Percentiles rank a stretch among this genome's conserved stretches.
phyloP scores from a whole-genome alignment of 768 basidiomycete species.

The Termitomyces sp. region DNA sequence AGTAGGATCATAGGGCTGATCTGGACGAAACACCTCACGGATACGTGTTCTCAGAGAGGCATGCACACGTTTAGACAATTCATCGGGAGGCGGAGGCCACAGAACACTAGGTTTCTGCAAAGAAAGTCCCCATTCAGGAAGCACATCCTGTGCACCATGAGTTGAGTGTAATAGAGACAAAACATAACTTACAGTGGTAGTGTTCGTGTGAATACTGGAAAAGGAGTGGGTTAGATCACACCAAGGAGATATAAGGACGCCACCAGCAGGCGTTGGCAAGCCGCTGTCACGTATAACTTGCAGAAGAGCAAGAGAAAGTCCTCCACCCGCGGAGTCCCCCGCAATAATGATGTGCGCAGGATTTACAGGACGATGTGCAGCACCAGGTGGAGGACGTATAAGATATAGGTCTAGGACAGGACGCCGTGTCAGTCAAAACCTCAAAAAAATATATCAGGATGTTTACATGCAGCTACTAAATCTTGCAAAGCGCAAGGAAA shows the following conservation, averaged over 20 bases:
- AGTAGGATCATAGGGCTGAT: conserved; percentile 19
- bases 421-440: not conserved
- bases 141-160: conserved; percentile 54
- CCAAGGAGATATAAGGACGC: conserved; percentile 90
- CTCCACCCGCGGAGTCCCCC: conserved; percentile 94
- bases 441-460: not conserved
- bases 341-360: conserved; percentile 81
- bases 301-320: conserved; percentile 75
- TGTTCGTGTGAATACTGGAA: conserved; percentile 82
- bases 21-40: conserved; percentile 45
- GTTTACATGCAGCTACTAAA: conserved; percentile 77
- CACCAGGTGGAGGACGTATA: conserved; percentile 77
- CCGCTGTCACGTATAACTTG: conserved; percentile 83
- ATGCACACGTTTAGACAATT: conserved; percentile 52
- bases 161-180: not conserved
- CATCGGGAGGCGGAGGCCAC: conserved; percentile 75
- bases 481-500: conserved; percentile 94
- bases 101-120: conserved; percentile 73
- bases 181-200: conserved; percentile 56
- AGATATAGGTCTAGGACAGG: conserved; percentile 68
- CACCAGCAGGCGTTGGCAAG: conserved; percentile 82
- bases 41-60: conserved; percentile 56
- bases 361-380: conserved; percentile 72
- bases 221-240: conserved; percentile 91
- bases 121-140: conserved; percentile 71